A percentile compares a stretch with the other conserved stretches of the same genome.
Conservation (phyloP, 2,329 filamentous ascomycete genomes). For the Colletotrichum tanaceti region DNA sequence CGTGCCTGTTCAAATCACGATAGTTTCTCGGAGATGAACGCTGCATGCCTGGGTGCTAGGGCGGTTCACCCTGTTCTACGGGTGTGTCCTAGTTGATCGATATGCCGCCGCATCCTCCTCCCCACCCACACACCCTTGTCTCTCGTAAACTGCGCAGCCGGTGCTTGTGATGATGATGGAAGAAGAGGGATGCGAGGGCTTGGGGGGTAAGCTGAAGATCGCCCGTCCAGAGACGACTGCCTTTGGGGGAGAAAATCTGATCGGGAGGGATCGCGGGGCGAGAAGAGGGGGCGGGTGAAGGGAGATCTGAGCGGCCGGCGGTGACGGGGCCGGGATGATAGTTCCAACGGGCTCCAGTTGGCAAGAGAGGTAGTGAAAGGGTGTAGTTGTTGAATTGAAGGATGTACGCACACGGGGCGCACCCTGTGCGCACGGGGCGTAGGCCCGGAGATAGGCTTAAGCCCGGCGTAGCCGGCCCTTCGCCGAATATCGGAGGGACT, state of each 20-base stretch:
- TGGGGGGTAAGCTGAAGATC: slow-evolving; percentile 6
- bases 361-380: too few species aligned
- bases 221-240: background rate
- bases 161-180: slow-evolving; percentile 21
- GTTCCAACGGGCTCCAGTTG: background rate
- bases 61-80: slow-evolving; percentile 1
- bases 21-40: slow-evolving; percentile 28
- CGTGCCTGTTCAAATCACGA: slow-evolving; percentile 34
- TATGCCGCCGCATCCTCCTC: background rate
- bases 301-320: slow-evolving; percentile 35
- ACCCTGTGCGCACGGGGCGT: too few species aligned
- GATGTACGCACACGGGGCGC: too few species aligned
- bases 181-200: slow-evolving; percentile 5
- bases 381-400: too few species aligned
- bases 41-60: slow-evolving; percentile 24
- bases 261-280: slow-evolving; percentile 19
- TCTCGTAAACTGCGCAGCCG: background rate
- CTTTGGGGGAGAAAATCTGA: slow-evolving; percentile 9
- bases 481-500: too few species aligned
- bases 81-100: background rate
- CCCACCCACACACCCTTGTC: too few species aligned
- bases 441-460: too few species aligned
- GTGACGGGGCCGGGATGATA: slow-evolving; percentile 10
- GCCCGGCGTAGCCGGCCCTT: too few species aligned
- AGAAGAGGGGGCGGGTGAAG: background rate